Conservation (phyloP, 2,329 filamentous ascomycete genomes). For the Penicillium polonicum region DNA sequence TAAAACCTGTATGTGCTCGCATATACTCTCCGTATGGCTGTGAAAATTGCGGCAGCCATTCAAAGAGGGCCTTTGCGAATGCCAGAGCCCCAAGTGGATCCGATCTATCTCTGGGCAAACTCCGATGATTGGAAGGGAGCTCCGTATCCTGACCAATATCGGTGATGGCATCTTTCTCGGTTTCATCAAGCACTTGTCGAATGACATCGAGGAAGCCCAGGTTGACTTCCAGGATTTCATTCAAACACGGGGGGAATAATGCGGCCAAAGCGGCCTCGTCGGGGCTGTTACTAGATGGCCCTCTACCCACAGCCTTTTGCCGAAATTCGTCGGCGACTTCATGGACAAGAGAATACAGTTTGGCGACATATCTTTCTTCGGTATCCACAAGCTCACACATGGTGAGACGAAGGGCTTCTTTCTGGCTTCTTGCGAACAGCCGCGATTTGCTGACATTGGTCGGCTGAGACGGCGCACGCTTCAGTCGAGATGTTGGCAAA, state of each 20-base stretch:
- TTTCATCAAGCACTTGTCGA: conserved; percentile 73
- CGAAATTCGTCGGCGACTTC: conserved; percentile 79
- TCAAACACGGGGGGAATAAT: conserved; percentile 78
- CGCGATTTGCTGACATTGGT: conserved; percentile 75
- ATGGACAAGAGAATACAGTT: conserved; percentile 79
- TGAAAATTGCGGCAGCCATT: conserved; percentile 92
- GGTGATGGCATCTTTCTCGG: conserved; percentile 73
- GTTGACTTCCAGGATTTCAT: conserved; percentile 79
- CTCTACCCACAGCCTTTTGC: conserved; percentile 61
- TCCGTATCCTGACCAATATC: conserved; percentile 66
- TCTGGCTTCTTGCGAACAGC: conserved; percentile 76
- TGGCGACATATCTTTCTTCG: conserved; percentile 88
- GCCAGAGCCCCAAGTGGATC: conserved; percentile 76
- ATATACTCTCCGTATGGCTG: conserved; percentile 93
- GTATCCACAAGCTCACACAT: conserved; percentile 89
- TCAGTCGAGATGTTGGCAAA: conserved; percentile 78
- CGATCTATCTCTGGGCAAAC: conserved; percentile 49
- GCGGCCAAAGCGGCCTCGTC: conserved; percentile 69
- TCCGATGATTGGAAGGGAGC: conserved; percentile 42
- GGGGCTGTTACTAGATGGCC: conserved; percentile 65
- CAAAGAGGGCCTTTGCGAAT: conserved; percentile 76
- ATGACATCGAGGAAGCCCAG: conserved; percentile 75
- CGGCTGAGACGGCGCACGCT: conserved; percentile 82
- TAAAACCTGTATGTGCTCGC: conserved; percentile 81
- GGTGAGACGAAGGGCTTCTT: conserved; percentile 80